These are phyloP conservation scores for Sarocladium oryzae DNA, from an alignment of 2,329 filamentous ascomycete genomes.

Conservation along the genomic window DNA sequence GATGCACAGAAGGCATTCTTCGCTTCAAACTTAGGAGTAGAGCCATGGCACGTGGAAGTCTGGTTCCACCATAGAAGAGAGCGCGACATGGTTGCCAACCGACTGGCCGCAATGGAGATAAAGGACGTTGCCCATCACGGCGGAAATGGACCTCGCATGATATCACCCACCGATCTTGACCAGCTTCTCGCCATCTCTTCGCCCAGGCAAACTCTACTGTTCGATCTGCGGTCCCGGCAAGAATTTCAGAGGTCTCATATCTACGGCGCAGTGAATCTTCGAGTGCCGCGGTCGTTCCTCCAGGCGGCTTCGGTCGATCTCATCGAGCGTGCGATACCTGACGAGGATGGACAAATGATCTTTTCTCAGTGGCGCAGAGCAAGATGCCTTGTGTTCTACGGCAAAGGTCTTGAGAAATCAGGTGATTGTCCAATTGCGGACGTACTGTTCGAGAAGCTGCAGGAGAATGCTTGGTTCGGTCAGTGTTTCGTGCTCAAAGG, in stretches of 20 bases:
- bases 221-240: slow-evolving; percentile 41
- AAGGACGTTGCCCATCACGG: slow-evolving; percentile 26
- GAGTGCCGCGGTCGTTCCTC: slow-evolving; percentile 43
- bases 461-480: slow-evolving; percentile 40
- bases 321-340: slow-evolving; percentile 42
- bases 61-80: slow-evolving; percentile 51
- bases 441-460: slow-evolving; percentile 38
- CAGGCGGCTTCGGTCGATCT: slow-evolving; percentile 41
- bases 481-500: slow-evolving; percentile 49
- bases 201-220: slow-evolving; percentile 37
- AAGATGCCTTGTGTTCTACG: slow-evolving; percentile 47
- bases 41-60: slow-evolving; percentile 43
- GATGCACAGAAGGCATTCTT: slow-evolving; percentile 45
- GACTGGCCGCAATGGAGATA: slow-evolving; percentile 37
- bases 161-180: slow-evolving; percentile 45
- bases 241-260: slow-evolving; percentile 47
- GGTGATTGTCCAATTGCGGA: slow-evolving; percentile 46
- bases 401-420: slow-evolving; percentile 39
- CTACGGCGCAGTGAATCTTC: slow-evolving; percentile 44
- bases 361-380: slow-evolving; percentile 42
- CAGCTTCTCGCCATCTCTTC: slow-evolving; percentile 44
- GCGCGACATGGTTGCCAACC: slow-evolving; percentile 37
- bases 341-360: slow-evolving; percentile 39
- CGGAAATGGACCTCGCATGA: slow-evolving; percentile 34
- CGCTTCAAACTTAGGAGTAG: slow-evolving; percentile 47